These are phyloP conservation scores for Trichosporon faecale DNA, from an alignment of 1,284 basidiomycete species.

Conservation along the genomic window DNA sequence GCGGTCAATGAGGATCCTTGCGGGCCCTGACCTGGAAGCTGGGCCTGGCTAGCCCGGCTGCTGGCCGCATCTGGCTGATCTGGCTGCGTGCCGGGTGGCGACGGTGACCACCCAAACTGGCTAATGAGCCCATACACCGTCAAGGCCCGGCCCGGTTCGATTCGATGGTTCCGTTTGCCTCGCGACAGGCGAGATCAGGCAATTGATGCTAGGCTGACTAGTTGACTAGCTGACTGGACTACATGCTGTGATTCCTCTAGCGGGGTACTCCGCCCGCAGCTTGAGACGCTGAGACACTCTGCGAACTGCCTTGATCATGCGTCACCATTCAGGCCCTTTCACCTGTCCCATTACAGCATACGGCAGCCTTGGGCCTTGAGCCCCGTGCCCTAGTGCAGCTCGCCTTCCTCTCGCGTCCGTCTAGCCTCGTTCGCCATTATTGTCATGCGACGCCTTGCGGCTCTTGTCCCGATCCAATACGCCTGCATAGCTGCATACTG, in stretches of 20 bases:
- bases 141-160: background rate
- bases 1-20: background rate
- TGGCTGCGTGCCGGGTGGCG: background rate
- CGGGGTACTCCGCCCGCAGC: background rate
- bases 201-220: background rate
- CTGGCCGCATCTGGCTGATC: too few species aligned
- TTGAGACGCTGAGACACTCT: background rate
- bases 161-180: background rate
- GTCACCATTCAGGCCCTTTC: background rate
- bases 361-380: too few species aligned
- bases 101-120: background rate
- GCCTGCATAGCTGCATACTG: background rate
- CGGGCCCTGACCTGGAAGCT: background rate
- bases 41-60: background rate
- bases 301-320: background rate
- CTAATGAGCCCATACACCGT: background rate
- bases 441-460: too few species aligned
- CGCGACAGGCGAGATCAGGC: background rate
- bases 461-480: background rate
- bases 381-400: too few species aligned
- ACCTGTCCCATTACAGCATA: background rate
- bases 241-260: background rate
- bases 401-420: too few species aligned
- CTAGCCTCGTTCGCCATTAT: too few species aligned
- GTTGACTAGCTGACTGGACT: background rate